A percentile compares a stretch with the other conserved stretches of the same genome.
Conservation (phyloP, 805 yeast species). For the Candida pseudoglaebosa region DNA sequence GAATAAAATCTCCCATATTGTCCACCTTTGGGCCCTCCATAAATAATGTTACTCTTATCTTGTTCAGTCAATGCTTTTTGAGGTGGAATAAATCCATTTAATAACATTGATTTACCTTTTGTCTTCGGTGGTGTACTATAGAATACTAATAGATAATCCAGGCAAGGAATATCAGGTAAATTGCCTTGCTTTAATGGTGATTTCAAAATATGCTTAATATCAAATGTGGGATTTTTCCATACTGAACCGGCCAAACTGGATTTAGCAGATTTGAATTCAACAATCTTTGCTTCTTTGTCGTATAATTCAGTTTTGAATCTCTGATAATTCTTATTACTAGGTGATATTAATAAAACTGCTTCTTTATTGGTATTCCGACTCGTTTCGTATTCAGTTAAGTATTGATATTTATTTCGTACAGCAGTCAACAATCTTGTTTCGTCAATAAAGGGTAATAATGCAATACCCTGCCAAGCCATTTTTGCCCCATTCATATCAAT, state of each 20-base stretch:
- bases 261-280: slow-evolving; percentile 44
- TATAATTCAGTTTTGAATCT: slow-evolving; percentile 38
- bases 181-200: slow-evolving; percentile 48
- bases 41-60: slow-evolving; percentile 60
- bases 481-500: slow-evolving; percentile 95
- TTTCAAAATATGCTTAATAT: slow-evolving; percentile 27
- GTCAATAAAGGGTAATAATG: slow-evolving; percentile 85
- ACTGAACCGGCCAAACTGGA: slow-evolving; percentile 62
- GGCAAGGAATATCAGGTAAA: slow-evolving; percentile 42
- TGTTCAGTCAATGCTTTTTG: slow-evolving; percentile 57
- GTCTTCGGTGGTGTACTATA: slow-evolving; percentile 61
- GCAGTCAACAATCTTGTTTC: slow-evolving; percentile 66
- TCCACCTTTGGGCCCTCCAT: slow-evolving; percentile 35
- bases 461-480: slow-evolving; percentile 94
- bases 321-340: slow-evolving; percentile 49
- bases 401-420: slow-evolving; percentile 61
- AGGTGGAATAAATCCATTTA: slow-evolving; percentile 73
- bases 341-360: slow-evolving; percentile 68
- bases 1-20: slow-evolving; percentile 25
- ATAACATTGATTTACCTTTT: slow-evolving; percentile 74
- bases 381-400: slow-evolving; percentile 62
- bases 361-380: slow-evolving; percentile 66
- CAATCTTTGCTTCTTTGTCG: slow-evolving; percentile 27
- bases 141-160: slow-evolving; percentile 38
- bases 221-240: slow-evolving; percentile 29